Conservation (phyloP, 1,284 basidiomycete species). For the Ceratobasidium sp. region DNA sequence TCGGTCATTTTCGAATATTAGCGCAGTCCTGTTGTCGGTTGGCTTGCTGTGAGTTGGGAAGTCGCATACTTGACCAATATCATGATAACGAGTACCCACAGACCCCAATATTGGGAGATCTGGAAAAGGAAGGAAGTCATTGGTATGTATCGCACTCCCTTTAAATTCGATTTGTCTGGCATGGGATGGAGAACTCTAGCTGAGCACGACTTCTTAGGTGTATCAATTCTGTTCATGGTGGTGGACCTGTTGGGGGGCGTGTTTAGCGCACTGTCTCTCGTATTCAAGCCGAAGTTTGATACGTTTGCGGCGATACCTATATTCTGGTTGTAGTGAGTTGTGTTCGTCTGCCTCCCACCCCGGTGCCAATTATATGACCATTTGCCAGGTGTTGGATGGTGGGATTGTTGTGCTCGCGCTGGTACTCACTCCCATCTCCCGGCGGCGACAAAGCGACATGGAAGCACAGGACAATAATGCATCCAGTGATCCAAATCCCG, state of each 20-base stretch:
- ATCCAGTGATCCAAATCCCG: neutral
- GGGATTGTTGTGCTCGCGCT: slow-evolving; percentile 69
- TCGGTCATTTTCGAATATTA: slow-evolving; percentile 73
- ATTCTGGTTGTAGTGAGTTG: slow-evolving; percentile 67
- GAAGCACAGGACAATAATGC: neutral
- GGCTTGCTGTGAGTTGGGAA: slow-evolving; percentile 66
- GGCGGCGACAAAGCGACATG: slow-evolving; percentile 51
- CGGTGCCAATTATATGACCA: neutral
- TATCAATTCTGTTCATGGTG: slow-evolving; percentile 76
- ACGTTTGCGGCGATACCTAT: slow-evolving; percentile 76
- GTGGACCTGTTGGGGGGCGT: slow-evolving; percentile 80
- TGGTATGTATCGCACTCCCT: slow-evolving; percentile 57
- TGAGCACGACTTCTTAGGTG: slow-evolving; percentile 51
- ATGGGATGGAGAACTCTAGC: no score
- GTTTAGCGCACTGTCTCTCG: slow-evolving; percentile 76
- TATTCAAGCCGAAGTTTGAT: slow-evolving; percentile 76
- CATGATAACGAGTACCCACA: slow-evolving; percentile 51
- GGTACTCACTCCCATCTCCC: slow-evolving; percentile 69
- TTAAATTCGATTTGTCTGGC: neutral
- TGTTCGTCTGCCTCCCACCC: neutral
- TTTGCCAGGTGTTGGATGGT: slow-evolving; percentile 67
- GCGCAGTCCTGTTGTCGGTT: slow-evolving; percentile 65
- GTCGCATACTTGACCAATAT: neutral
- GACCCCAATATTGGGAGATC: slow-evolving; percentile 73
- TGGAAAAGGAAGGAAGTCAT: slow-evolving; percentile 75